Base-by-base conservation (phyloP, 164 flowering plant genomes). In the Macadamia integrifolia region DNA sequence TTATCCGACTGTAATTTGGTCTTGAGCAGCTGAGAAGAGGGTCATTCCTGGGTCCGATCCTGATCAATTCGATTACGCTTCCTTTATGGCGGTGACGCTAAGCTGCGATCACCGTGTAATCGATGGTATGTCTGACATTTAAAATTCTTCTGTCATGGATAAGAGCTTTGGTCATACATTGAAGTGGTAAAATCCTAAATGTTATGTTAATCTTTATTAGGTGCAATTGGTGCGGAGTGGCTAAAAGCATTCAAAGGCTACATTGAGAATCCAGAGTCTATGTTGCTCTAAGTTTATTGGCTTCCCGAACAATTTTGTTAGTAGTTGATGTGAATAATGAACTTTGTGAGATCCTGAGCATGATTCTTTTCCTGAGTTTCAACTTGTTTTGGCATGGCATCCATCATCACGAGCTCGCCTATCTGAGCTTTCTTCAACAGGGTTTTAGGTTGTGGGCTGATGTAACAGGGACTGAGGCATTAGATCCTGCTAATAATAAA, bases 51-150 rank as follows among this genome's bases (percentile, higher is more conserved):
- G 93, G 62, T 66, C 75, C 0, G 90, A 82, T 18, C 61, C 91
- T 23, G 88, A 84, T 17, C 81, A 85, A 62, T 90, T 60, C 77
- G 66, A 79, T 32, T 84, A 87, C 72, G 91, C 93, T n/a, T 89
- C 96, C 48, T 94, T 83, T 82, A 90, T 94, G 97, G 73, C 97
- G 6, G 96, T 82, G 57, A 92, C 99, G 35, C 80, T 94, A 62
- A 94, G 99, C 77, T 94, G 98, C 63, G 99, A 92, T 81, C 98
- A 94, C 73, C 97, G 98, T 69, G 99, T 94, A 9, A 84, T 92
- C 57, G 98, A 94, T 85, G 98, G 98, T 92, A 76, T 6, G 61
- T 28, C 59, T 10, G 53, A 42, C 60, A 30, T 9, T 9, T 50
- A 12, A 13, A 17, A 12, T 9, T 48, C 13, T 68, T 49, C 28